Conservation (phyloP, 805 yeast species). For the Pichia scutulata region DNA sequence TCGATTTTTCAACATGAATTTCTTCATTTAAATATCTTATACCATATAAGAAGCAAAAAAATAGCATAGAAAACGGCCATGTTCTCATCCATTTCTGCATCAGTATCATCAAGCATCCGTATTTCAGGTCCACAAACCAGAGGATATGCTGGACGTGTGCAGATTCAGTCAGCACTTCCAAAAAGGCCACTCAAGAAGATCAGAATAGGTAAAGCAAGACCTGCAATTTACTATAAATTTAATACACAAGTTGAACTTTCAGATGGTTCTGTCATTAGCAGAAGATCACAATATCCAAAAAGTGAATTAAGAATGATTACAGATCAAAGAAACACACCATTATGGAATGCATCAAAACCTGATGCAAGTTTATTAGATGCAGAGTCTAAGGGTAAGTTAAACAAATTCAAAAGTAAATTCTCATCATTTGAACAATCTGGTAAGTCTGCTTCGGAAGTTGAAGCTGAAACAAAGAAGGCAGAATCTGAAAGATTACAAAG, state of each 20-base stretch:
- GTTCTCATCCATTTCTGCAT: not conserved
- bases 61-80: not conserved
- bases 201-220: conserved; percentile 78
- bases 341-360: conserved; percentile 85
- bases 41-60: too few relatives aligned
- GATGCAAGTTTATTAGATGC: conserved; percentile 69
- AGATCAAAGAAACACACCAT: conserved; percentile 79
- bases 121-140: conserved; percentile 10
- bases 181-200: conserved; percentile 62
- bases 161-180: conserved; percentile 25
- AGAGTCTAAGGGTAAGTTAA: conserved; percentile 77
- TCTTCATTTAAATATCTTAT: too few relatives aligned
- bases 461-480: conserved; percentile 17
- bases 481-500: conserved; percentile 25
- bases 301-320: conserved; percentile 76
- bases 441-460: conserved; percentile 25
- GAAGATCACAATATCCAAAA: conserved; percentile 85
- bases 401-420: conserved; percentile 64
- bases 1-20: not conserved
- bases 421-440: conserved; percentile 38
- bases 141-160: conserved; percentile 26
- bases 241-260: conserved; percentile 83
- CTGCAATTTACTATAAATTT: conserved; percentile 87
- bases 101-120: not conserved
- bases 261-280: conserved; percentile 82